Evolutionary conservation across 1,139 yeast genomes (phyloP), one percentile per base, ranked within the genome.

Genomic region (Pichia sp.): DNA sequence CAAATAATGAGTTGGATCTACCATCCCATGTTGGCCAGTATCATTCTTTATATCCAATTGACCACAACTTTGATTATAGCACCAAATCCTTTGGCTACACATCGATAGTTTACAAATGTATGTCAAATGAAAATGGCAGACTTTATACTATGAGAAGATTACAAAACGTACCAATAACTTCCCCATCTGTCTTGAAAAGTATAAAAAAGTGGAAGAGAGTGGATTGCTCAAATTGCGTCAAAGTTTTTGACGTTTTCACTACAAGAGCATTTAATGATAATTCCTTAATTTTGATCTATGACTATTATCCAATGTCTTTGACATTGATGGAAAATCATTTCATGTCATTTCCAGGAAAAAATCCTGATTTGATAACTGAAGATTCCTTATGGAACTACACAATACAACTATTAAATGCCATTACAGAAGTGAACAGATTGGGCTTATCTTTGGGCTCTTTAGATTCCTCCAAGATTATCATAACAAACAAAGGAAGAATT

Each of bases 41-140:
- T 69, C 96, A 89, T 69, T 85, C 95, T 18, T 74, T 93, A 54
- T 93, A 87, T 37, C 96, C 97, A 2, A 74, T 93, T 49, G 96
- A 90, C 52, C 74, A 76, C 51, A 75, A 77, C 21, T 71, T 75
- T 54, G 87, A 83, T 48, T 74, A 72, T 50, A 71, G 69, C 22
- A 75, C 79, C 4, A 74, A 76, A 53, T 74, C 80, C 19, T 87
- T 83, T 72, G 86, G 85, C 0, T 76, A 79, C 53, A 50, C 54
- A 21, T 79, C 84, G 49, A 75, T 86, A 49, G 72, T 86, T 16
- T 93, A 85, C 71, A 91, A 91, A 67, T 96, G 87, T 5, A 80
- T 83, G 59, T 86, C 95, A 6, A 87, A 85, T 64, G 62, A 70
- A 18, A 95, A 91, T 66, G 99, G 98, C 2, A 77, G 76, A 45